Evolutionary conservation across 1,284 basidiomycete genomes (phyloP).

Genomic region (Ganoderma resinaceum): DNA sequence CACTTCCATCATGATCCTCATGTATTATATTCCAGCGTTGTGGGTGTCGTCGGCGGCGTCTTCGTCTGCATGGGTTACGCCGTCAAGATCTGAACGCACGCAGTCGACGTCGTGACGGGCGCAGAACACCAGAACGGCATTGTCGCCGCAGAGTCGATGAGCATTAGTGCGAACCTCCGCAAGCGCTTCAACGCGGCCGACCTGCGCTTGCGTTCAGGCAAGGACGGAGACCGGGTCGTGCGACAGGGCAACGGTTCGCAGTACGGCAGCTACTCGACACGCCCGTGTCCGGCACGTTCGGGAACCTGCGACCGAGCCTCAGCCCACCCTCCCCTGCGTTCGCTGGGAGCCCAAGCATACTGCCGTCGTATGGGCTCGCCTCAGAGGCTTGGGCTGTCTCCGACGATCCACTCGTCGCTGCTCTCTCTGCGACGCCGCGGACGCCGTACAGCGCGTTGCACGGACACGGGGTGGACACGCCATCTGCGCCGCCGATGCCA

Average conservation of each 20-base stretch:
- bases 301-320: conserved; percentile 38
- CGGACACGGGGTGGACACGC: conserved; percentile 6
- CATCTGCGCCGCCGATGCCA: conserved; percentile 35
- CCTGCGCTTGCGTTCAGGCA: conserved; percentile 49
- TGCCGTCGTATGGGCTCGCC: conserved; percentile 39
- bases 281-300: conserved; percentile 44
- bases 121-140: conserved; percentile 61
- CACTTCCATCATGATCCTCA: neutral
- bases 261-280: conserved; percentile 48
- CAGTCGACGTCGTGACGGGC: conserved; percentile 72
- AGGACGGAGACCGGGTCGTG: conserved; percentile 38
- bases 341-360: conserved; percentile 37
- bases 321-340: conserved; percentile 35
- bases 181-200: conserved; percentile 55
- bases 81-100: conserved; percentile 69
- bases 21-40: conserved; percentile 49
- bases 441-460: conserved; percentile 34
- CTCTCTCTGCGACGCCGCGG: conserved; percentile 34
- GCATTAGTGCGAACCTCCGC: conserved; percentile 52
- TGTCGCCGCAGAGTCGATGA: conserved; percentile 68
- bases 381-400: conserved; percentile 42
- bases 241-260: conserved; percentile 48
- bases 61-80: conserved; percentile 85
- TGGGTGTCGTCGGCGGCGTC: conserved; percentile 83
- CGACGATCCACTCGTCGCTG: conserved; percentile 20